Conservation (phyloP, 495 filamentous ascomycete species). For the Penicillium arizonense region DNA sequence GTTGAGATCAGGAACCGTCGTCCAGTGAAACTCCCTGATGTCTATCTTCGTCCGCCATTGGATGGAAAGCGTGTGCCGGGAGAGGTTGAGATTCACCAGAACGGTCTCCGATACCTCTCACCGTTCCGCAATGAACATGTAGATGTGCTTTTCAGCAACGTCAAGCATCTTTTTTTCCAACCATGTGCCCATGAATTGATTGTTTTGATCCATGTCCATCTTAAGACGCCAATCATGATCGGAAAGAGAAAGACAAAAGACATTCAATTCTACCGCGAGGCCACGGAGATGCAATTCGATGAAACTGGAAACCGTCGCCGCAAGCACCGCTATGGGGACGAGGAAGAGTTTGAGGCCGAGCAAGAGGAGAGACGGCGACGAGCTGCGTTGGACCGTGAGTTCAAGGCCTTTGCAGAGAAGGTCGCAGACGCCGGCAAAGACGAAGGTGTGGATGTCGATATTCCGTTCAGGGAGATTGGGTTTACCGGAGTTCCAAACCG, state of each 20-base stretch:
- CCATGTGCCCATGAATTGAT: constrained; percentile 94
- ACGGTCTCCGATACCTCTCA: constrained; percentile 95
- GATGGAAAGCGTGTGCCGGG: constrained; percentile 96
- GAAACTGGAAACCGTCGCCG: constrained; percentile 98
- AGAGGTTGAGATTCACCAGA: constrained; percentile 95
- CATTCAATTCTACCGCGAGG: constrained; percentile 97
- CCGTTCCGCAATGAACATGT: constrained; percentile 81
- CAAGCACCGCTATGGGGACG: constrained; percentile 97
- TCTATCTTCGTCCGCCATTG: constrained; percentile 90
- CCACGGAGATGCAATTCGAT: constrained; percentile 97
- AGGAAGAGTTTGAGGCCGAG: constrained; percentile 98
- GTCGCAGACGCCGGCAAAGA: constrained; percentile 89
- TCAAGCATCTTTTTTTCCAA: constrained; percentile 98
- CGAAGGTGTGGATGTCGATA: constrained; percentile 83
- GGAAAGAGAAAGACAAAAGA: constrained; percentile 99
- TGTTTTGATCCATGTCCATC: constrained; percentile 95
- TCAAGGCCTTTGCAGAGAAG: constrained; percentile 97
- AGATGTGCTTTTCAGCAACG: constrained; percentile 96
- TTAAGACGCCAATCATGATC: constrained; percentile 97
- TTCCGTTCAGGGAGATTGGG: constrained; percentile 93
- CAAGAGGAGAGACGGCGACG: constrained; percentile 92
- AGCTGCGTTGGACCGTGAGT: constrained; percentile 89
- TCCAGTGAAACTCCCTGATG: constrained; percentile 80
- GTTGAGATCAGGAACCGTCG: constrained; percentile 88
- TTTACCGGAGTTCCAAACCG: constrained; percentile 96